Conservation (phyloP, 2,329 filamentous ascomycete species). For the Ustulina deusta region DNA sequence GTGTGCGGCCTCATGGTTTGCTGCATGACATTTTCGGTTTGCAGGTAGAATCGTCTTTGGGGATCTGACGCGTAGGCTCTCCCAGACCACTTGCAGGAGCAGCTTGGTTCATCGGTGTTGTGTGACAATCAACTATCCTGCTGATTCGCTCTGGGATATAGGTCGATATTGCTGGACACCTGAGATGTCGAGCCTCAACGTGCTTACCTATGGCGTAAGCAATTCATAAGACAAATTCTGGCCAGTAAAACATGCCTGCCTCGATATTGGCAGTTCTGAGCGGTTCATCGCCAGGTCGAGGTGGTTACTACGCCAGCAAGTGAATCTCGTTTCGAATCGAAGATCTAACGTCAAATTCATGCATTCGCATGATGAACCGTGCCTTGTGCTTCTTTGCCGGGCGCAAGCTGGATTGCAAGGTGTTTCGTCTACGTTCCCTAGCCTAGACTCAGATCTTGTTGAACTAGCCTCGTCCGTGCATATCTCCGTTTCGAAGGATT, state of each 20-base stretch:
- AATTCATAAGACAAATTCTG: neutral
- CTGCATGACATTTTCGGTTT: constrained; percentile 24
- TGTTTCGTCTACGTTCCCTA: neutral
- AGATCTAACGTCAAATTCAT: constrained; percentile 35
- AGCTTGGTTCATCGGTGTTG: neutral
- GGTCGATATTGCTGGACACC: neutral
- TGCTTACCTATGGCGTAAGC: neutral
- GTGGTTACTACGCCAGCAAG: constrained; percentile 5
- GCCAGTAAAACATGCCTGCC: neutral
- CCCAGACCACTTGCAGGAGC: neutral
- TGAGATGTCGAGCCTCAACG: neutral
- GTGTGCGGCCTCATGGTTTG: constrained; percentile 5
- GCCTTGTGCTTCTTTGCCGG: neutral
- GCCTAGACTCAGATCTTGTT: constrained; percentile 7
- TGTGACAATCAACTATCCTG: neutral
- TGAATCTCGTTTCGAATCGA: constrained; percentile 13
- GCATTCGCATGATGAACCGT: constrained; percentile 4
- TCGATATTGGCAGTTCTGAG: neutral
- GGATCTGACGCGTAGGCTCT: constrained; percentile 2
- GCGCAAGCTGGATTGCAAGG: constrained; percentile 10
- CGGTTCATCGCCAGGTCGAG: neutral
- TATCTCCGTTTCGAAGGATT: constrained; percentile 11
- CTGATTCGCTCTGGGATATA: neutral
- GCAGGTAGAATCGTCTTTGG: neutral
- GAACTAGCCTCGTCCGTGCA: constrained; percentile 6